A percentile compares a stretch with the other conserved stretches of the same genome.
Evolutionary conservation across 805 yeast genomes (phyloP).

Genomic region (Candida fluviatilis): DNA sequence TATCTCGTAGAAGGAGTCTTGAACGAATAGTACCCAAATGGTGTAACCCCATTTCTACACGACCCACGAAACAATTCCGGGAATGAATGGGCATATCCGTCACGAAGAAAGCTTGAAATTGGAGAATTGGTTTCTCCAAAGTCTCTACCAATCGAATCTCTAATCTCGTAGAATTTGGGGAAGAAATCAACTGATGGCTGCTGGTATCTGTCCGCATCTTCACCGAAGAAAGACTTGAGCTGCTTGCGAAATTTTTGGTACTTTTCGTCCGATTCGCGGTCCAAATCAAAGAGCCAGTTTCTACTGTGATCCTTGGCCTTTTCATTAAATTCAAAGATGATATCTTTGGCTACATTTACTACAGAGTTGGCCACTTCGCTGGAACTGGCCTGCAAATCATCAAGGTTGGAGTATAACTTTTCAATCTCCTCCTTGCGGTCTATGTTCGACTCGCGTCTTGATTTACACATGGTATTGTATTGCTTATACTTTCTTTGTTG

Average conservation of each 20-base stretch:
- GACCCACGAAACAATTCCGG: conserved; percentile 14
- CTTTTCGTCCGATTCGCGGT: conserved; percentile 6
- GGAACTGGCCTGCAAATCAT: conserved; percentile 21
- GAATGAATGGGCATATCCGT: conserved; percentile 5
- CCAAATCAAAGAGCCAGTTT: conserved; percentile 14
- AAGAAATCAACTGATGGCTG: conserved; percentile 4
- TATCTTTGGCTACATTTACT: conserved; percentile 19
- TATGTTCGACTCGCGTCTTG: background rate
- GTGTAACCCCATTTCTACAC: conserved; percentile 20
- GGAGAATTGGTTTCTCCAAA: conserved; percentile 2
- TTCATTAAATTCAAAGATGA: conserved; percentile 19
- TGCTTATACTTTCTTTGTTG: too few relatives aligned
- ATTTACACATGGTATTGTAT: background rate
- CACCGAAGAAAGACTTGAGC: conserved; percentile 3
- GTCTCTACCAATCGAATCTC: conserved; percentile 7
- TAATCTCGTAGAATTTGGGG: conserved; percentile 12
- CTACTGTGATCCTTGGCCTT: conserved; percentile 16
- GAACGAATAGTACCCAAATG: conserved; percentile 47
- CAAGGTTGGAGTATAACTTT: conserved; percentile 18
- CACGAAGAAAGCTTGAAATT: conserved; percentile 1
- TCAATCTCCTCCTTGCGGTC: conserved; percentile 19
- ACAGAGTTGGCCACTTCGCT: conserved; percentile 22
- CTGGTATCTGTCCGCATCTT: conserved; percentile 1
- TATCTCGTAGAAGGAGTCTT: conserved; percentile 56
- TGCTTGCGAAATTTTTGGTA: background rate